Evolutionary conservation across 495 filamentous ascomycete species (phyloP).

Genomic region (Mycothermus thermophilus): DNA sequence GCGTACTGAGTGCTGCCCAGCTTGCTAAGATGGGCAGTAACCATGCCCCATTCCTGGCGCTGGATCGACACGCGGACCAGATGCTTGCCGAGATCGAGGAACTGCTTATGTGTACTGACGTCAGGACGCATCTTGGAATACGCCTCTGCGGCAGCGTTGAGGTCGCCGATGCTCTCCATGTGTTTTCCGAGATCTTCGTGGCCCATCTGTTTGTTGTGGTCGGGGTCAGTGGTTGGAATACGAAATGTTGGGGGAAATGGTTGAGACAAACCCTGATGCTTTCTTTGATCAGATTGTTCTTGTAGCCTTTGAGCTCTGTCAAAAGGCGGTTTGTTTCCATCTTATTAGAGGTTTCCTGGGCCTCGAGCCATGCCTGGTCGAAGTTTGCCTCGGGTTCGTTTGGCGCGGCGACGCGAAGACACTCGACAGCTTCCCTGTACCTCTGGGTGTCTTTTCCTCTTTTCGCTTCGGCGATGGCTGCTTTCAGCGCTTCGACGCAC

Average conservation of each 20-base stretch:
- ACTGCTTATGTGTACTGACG: conserved; percentile 29
- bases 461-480: conserved; percentile 64
- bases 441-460: conserved; percentile 54
- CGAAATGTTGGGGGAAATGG: background rate
- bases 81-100: conserved; percentile 30
- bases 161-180: conserved; percentile 29
- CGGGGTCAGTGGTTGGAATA: conserved; percentile 1
- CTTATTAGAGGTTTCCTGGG: conserved; percentile 46
- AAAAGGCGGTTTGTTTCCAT: conserved; percentile 59
- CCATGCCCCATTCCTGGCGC: conserved; percentile 33
- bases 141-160: conserved; percentile 26
- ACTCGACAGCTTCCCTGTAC: conserved; percentile 57
- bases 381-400: conserved; percentile 50
- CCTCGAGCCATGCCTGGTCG: conserved; percentile 59
- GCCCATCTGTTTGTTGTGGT: conserved; percentile 27
- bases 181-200: conserved; percentile 36
- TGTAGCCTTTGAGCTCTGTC: conserved; percentile 77
- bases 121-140: conserved; percentile 35
- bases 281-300: conserved; percentile 95
- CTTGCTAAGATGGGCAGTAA: conserved; percentile 54
- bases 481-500: conserved; percentile 64
- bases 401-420: conserved; percentile 47
- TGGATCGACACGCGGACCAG: conserved; percentile 31
- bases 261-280: conserved; percentile 66
- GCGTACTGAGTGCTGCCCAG: conserved; percentile 36